phyloP scores from a whole-genome alignment of 2,329 filamentous ascomycete species.

The Capronia epimyces region DNA sequence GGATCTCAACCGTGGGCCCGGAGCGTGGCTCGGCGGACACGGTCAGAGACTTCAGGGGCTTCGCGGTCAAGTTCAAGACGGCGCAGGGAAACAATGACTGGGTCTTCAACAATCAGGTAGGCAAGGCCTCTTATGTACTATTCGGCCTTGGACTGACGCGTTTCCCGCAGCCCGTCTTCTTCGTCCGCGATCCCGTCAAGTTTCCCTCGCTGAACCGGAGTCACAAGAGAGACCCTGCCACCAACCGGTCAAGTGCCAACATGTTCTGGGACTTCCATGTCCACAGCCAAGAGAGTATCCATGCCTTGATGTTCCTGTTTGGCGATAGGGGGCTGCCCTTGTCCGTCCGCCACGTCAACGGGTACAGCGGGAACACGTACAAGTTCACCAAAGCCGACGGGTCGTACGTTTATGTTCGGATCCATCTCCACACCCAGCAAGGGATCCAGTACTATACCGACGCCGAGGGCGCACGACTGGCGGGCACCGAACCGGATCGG shows the following conservation, averaged over 20 bases:
- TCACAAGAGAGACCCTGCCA: conserved; percentile 67
- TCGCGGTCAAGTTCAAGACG: conserved; percentile 49
- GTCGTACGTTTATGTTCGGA: conserved; percentile 60
- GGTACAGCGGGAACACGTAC: conserved; percentile 62
- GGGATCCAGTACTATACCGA: conserved; percentile 57
- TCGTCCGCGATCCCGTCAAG: conserved; percentile 65
- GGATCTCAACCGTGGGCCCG: conserved; percentile 45
- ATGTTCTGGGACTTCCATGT: conserved; percentile 64
- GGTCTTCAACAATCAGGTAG: conserved; percentile 39
- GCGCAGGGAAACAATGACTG: conserved; percentile 50
- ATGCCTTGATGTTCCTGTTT: conserved; percentile 62
- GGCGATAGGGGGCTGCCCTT: conserved; percentile 62
- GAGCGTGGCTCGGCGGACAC: conserved; percentile 47
- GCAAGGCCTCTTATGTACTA: background rate
- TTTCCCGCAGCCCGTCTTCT: conserved; percentile 68
- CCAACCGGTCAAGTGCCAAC: conserved; percentile 62
- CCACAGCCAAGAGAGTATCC: conserved; percentile 57
- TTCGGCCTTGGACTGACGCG: no score
- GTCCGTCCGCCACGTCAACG: conserved; percentile 62
- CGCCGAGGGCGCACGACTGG: conserved; percentile 51
- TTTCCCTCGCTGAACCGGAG: conserved; percentile 70
- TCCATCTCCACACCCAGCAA: conserved; percentile 60
- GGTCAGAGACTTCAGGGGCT: conserved; percentile 47
- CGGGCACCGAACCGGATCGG: conserved; percentile 57
- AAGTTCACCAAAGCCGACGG: conserved; percentile 63